These are phyloP conservation scores for Hypoxylon intermedium DNA, from an alignment of 495 filamentous ascomycete species.

Conservation along the genomic window DNA sequence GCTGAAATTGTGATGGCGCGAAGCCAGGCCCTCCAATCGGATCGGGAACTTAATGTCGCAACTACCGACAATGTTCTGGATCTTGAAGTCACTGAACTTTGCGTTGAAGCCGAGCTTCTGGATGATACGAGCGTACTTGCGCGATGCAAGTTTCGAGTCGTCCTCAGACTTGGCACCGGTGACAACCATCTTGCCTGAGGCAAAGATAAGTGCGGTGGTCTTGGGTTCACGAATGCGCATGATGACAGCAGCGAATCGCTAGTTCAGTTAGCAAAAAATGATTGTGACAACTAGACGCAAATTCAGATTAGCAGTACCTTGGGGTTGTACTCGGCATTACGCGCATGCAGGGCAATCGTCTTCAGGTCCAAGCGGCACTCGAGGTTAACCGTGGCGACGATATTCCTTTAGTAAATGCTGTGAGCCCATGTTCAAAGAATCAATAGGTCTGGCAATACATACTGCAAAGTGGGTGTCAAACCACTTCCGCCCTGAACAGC, in stretches of 20 bases:
- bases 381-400: slow-evolving; percentile 98
- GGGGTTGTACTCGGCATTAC: slow-evolving; percentile 98
- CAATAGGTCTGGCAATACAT: slow-evolving; percentile 65
- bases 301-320: slow-evolving; percentile 70
- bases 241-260: slow-evolving; percentile 99
- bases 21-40: slow-evolving; percentile 92
- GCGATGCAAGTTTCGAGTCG: slow-evolving; percentile 93
- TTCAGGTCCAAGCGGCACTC: slow-evolving; percentile 98
- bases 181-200: slow-evolving; percentile 99
- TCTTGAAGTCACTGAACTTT: slow-evolving; percentile 99
- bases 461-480: slow-evolving; percentile 97
- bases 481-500: slow-evolving; percentile 81
- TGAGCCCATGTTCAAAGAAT: slow-evolving; percentile 61
- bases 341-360: slow-evolving; percentile 97
- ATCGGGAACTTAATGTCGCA: slow-evolving; percentile 99
- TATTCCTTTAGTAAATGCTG: slow-evolving; percentile 83
- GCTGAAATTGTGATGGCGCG: slow-evolving; percentile 98
- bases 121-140: slow-evolving; percentile 99
- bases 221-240: slow-evolving; percentile 99
- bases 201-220: slow-evolving; percentile 97
- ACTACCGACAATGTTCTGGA: slow-evolving; percentile 98
- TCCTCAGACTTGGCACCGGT: slow-evolving; percentile 99
- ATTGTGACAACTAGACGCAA: slow-evolving; percentile 42
- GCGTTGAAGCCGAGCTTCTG: slow-evolving; percentile 99
- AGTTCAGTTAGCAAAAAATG: slow-evolving; percentile 53